These are phyloP conservation scores for Salix brachista DNA, from an alignment of 345 rosid species.

Conservation along the genomic window DNA sequence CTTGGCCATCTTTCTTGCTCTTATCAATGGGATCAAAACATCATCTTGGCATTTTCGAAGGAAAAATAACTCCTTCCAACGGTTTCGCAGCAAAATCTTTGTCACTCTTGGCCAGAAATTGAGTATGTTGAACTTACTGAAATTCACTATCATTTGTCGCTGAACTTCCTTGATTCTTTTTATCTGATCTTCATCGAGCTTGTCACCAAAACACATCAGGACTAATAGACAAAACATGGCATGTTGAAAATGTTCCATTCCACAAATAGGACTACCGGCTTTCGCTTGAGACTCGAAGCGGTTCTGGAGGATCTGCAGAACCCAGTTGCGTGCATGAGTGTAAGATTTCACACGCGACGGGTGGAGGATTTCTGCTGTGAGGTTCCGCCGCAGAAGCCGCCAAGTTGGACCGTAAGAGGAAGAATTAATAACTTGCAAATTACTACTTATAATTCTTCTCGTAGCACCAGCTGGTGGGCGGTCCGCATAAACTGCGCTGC, in stretches of 20 bases:
- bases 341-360: background rate
- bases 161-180: background rate
- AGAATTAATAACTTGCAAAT: background rate
- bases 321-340: background rate
- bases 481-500: background rate
- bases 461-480: background rate
- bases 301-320: background rate
- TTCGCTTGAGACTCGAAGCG: background rate
- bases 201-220: background rate
- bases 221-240: background rate
- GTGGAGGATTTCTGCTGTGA: background rate
- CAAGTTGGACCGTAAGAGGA: background rate
- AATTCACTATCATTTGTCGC: background rate
- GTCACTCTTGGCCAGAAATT: background rate
- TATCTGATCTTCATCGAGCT: background rate
- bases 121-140: background rate
- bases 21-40: background rate
- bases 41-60: background rate
- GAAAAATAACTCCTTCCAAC: background rate
- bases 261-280: background rate
- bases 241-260: background rate
- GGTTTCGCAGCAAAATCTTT: background rate
- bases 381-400: background rate
- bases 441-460: background rate
- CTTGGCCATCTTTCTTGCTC: background rate